phyloP scores from a whole-genome alignment of 1,284 basidiomycete species.

The Irpex sp. region DNA sequence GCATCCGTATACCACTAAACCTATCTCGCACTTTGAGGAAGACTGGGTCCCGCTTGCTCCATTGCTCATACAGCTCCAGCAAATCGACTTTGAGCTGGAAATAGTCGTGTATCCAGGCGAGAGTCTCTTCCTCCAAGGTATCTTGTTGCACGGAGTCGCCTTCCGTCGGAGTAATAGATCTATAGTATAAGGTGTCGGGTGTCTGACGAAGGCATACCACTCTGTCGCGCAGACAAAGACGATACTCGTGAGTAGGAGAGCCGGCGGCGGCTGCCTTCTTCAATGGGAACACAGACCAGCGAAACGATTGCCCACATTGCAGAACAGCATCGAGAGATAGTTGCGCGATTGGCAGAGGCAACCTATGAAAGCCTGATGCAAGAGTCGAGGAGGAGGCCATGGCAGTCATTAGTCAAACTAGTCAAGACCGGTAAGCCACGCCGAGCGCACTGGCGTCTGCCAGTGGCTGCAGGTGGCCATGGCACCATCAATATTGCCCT shows the following conservation, averaged over 20 bases:
- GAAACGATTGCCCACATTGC: slow-evolving; percentile 79
- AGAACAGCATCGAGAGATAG: slow-evolving; percentile 70
- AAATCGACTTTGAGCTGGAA: slow-evolving; percentile 86
- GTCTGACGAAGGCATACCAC: slow-evolving; percentile 82
- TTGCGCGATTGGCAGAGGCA: slow-evolving; percentile 61
- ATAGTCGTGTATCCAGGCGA: slow-evolving; percentile 81
- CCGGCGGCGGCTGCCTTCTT: slow-evolving; percentile 9
- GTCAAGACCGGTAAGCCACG: no score
- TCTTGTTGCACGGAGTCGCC: slow-evolving; percentile 28
- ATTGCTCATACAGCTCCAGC: slow-evolving; percentile 72
- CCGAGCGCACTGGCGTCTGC: no score
- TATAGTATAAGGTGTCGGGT: slow-evolving; percentile 65
- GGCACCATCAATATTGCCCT: no score
- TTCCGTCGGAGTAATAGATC: slow-evolving; percentile 48
- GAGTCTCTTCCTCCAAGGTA: slow-evolving; percentile 56
- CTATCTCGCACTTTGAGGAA: slow-evolving; percentile 65
- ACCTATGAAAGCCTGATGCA: slow-evolving; percentile 46
- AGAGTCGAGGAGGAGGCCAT: slow-evolving; percentile 1
- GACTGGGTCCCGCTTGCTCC: slow-evolving; percentile 73
- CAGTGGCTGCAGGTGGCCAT: no score
- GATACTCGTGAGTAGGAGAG: slow-evolving; percentile 55
- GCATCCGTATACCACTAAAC: slow-evolving; percentile 69
- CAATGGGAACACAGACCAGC: slow-evolving; percentile 61
- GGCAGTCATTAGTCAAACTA: not conserved
- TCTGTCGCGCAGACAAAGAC: slow-evolving; percentile 73